A percentile compares a stretch with the other conserved stretches of the same genome.
Conservation (phyloP, 495 filamentous ascomycete species). For the Lasiosphaeriaceae sp. region DNA sequence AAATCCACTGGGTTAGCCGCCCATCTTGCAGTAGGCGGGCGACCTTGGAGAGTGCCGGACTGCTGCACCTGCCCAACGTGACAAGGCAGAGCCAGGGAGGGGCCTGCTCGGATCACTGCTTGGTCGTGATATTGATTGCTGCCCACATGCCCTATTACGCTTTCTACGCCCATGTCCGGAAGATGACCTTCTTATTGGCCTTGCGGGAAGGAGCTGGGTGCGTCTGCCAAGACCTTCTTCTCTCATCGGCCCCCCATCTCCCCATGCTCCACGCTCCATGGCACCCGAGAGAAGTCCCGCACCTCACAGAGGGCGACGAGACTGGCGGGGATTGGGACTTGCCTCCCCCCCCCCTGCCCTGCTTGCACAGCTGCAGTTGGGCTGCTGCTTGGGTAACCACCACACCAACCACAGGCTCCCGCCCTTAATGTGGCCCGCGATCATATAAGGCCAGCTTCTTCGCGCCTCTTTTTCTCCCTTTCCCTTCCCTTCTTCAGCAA, state of each 20-base stretch:
- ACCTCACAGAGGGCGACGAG: background rate
- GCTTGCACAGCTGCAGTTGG: conserved; percentile 2
- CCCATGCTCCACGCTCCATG: background rate
- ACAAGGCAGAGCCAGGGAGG: conserved; percentile 12
- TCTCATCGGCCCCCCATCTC: background rate
- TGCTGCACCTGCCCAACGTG: conserved; percentile 15
- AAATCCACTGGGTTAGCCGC: conserved; percentile 40
- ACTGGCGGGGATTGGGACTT: no score
- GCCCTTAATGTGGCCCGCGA: conserved; percentile 24
- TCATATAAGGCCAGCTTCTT: conserved; percentile 46
- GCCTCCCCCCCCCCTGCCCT: no score
- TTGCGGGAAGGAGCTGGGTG: conserved; percentile 12
- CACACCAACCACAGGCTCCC: conserved; percentile 17
- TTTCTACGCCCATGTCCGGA: conserved; percentile 7
- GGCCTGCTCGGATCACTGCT: conserved; percentile 11
- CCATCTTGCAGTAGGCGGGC: conserved; percentile 36
- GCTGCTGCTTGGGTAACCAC: conserved; percentile 20
- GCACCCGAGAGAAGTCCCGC: background rate
- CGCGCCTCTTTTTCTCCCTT: conserved; percentile 30
- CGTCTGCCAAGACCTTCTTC: background rate
- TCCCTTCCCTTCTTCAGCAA: conserved; percentile 68
- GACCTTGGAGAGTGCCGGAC: conserved; percentile 14
- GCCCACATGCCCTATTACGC: background rate
- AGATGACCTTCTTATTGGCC: conserved; percentile 25
- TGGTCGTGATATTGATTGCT: conserved; percentile 25